These are phyloP conservation scores for Phaffia tasmanica DNA, from an alignment of 768 basidiomycete genomes.

Conservation along the genomic window DNA sequence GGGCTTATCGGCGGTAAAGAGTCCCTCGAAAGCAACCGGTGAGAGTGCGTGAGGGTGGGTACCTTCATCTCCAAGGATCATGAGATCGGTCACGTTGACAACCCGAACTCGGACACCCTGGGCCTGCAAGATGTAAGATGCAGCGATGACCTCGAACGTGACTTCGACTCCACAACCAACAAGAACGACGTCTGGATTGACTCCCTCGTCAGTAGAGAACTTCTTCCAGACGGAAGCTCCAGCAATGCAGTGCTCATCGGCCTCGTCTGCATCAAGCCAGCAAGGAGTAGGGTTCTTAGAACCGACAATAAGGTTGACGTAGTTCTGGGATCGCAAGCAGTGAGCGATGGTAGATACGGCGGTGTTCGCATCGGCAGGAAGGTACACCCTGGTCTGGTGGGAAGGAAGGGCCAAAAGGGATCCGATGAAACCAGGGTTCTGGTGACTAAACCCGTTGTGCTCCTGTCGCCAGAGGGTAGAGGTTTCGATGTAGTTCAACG, in stretches of 20 bases:
- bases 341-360: slow-evolving; percentile 73
- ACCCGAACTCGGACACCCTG: slow-evolving; percentile 63
- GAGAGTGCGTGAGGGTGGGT: slow-evolving; percentile 38
- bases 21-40: slow-evolving; percentile 48
- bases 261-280: slow-evolving; percentile 36
- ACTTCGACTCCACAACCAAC: slow-evolving; percentile 78
- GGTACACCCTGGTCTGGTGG: slow-evolving; percentile 59
- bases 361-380: slow-evolving; percentile 84
- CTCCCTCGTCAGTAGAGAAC: slow-evolving; percentile 57
- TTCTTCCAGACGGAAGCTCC: slow-evolving; percentile 81
- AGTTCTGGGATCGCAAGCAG: slow-evolving; percentile 71
- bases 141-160: slow-evolving; percentile 79
- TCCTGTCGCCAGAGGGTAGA: slow-evolving; percentile 66
- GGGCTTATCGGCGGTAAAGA: slow-evolving; percentile 60
- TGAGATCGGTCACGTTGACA: slow-evolving; percentile 61
- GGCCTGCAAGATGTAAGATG: slow-evolving; percentile 64
- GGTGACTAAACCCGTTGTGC: slow-evolving; percentile 71
- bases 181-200: slow-evolving; percentile 49
- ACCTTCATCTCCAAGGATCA: slow-evolving; percentile 62
- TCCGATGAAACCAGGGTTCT: slow-evolving; percentile 72
- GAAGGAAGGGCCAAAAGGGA: slow-evolving; percentile 72
- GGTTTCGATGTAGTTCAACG: slow-evolving; percentile 61
- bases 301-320: slow-evolving; percentile 57
- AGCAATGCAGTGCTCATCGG: slow-evolving; percentile 60
- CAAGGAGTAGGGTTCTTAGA: slow-evolving; percentile 51